phyloP scores from a whole-genome alignment of 2,329 filamentous ascomycete genomes.

The Colletotrichum limetticola region DNA sequence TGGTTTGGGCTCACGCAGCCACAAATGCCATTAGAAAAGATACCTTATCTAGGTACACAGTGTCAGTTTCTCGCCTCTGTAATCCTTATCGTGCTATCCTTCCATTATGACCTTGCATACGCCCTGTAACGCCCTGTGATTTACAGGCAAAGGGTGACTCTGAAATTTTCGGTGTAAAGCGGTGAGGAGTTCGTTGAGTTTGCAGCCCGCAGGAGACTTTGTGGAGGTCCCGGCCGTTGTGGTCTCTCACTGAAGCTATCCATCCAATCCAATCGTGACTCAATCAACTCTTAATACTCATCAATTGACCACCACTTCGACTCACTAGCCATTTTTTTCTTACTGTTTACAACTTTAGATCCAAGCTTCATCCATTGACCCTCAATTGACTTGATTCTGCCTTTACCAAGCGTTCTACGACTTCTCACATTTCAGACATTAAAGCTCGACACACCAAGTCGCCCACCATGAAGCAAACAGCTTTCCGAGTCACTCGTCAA shows the following conservation, averaged over 20 bases:
- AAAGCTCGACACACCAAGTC: conserved; percentile 4
- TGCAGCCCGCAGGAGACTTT: conserved; percentile 13
- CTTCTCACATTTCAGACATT: not conserved
- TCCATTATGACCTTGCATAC: not conserved
- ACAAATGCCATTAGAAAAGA: not conserved
- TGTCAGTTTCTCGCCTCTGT: not conserved
- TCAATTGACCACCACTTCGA: conserved; percentile 18
- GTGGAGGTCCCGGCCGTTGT: conserved; percentile 10
- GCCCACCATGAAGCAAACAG: conserved; percentile 47
- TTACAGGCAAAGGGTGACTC: conserved; percentile 3
- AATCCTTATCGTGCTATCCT: not conserved
- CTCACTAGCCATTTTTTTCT: not conserved
- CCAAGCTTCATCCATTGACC: not conserved
- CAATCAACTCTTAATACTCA: conserved; percentile 1
- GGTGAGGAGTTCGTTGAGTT: conserved; percentile 30
- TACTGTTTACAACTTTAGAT: not conserved
- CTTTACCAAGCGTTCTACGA: conserved; percentile 7
- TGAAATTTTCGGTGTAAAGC: conserved; percentile 36
- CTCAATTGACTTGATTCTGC: not conserved
- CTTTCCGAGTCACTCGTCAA: conserved; percentile 46
- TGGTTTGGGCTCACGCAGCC: conserved; percentile 24
- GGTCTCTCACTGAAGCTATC: conserved; percentile 23
- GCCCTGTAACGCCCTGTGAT: conserved; percentile 6
- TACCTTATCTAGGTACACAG: not conserved
- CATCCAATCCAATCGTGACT: conserved; percentile 29